phyloP scores from a whole-genome alignment of 2,329 filamentous ascomycete genomes.

The Penicillium hesseltinei region DNA sequence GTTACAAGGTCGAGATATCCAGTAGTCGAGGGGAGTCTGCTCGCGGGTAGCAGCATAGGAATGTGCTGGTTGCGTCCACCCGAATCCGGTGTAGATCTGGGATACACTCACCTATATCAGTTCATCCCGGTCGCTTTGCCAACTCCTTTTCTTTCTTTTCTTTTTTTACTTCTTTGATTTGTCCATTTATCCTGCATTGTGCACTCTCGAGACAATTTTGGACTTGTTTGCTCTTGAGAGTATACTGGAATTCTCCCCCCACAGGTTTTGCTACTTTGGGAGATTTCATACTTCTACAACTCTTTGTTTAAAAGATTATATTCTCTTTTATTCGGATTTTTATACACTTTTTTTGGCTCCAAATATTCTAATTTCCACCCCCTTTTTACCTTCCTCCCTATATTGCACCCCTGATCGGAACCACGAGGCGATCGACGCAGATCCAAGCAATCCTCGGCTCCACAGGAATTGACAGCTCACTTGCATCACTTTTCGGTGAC shows the following conservation, averaged over 20 bases:
- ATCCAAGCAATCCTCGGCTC: slow-evolving; percentile 24
- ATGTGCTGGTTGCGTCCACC: slow-evolving; percentile 26
- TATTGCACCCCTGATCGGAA: slow-evolving; percentile 5
- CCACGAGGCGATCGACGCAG: slow-evolving; percentile 26
- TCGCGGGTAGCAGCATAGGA: slow-evolving; percentile 29
- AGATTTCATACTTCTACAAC: background rate
- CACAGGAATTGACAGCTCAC: slow-evolving; percentile 29
- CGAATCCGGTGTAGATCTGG: slow-evolving; percentile 22
- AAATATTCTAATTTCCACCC: slow-evolving; percentile 1
- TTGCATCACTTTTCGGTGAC: slow-evolving; percentile 26
- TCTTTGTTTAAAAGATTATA: slow-evolving; percentile 1
- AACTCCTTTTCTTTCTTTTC: slow-evolving; percentile 20
- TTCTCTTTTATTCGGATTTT: background rate
- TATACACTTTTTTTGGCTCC: background rate
- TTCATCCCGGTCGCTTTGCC: slow-evolving; percentile 24
- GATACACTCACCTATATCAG: slow-evolving; percentile 22
- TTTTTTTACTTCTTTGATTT: slow-evolving; percentile 14
- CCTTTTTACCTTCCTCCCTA: background rate
- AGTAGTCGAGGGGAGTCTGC: slow-evolving; percentile 13
- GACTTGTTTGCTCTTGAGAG: slow-evolving; percentile 7
- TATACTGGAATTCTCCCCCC: background rate
- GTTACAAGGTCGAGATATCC: slow-evolving; percentile 2
- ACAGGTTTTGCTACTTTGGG: background rate
- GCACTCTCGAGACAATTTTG: slow-evolving; percentile 5
- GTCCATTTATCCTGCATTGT: background rate